Conservation (phyloP, 2,329 filamentous ascomycete species). For the Curvularia lunata region DNA sequence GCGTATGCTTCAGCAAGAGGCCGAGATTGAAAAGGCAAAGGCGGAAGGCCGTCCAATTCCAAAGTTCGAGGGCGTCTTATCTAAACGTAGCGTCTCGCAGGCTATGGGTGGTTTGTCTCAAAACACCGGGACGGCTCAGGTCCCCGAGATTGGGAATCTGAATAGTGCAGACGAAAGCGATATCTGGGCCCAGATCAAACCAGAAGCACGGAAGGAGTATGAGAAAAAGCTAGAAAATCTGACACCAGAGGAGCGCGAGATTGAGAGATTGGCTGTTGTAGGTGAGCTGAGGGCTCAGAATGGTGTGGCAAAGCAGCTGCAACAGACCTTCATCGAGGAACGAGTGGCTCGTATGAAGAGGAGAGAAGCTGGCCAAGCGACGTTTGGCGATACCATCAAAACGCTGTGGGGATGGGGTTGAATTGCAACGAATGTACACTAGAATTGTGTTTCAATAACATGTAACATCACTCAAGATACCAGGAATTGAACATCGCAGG, state of each 20-base stretch:
- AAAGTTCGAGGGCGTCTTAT: constrained; percentile 64
- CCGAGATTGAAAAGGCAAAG: constrained; percentile 72
- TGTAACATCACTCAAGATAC: constrained; percentile 14
- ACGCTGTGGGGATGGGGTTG: constrained; percentile 46
- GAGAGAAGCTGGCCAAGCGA: constrained; percentile 45
- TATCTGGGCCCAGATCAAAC: constrained; percentile 43
- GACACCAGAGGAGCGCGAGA: constrained; percentile 39
- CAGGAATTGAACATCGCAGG: background rate
- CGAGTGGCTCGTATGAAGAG: constrained; percentile 46
- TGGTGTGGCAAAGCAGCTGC: constrained; percentile 42
- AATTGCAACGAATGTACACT: constrained; percentile 15
- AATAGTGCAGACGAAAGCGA: constrained; percentile 24
- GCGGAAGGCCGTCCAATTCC: constrained; percentile 61
- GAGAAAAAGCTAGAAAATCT: constrained; percentile 43
- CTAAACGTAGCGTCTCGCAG: constrained; percentile 41
- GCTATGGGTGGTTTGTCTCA: constrained; percentile 30
- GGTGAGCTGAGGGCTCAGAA: constrained; percentile 44
- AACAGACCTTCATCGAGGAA: constrained; percentile 44
- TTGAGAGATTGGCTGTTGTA: constrained; percentile 44
- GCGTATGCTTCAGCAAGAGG: constrained; percentile 83
- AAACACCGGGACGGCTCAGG: constrained; percentile 12
- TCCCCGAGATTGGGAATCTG: constrained; percentile 6
- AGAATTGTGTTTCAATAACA: constrained; percentile 8
- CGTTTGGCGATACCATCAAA: constrained; percentile 49
- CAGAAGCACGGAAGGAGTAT: constrained; percentile 38